Conservation (phyloP, 2,329 filamentous ascomycete species). For the Trichoderma sp. region DNA sequence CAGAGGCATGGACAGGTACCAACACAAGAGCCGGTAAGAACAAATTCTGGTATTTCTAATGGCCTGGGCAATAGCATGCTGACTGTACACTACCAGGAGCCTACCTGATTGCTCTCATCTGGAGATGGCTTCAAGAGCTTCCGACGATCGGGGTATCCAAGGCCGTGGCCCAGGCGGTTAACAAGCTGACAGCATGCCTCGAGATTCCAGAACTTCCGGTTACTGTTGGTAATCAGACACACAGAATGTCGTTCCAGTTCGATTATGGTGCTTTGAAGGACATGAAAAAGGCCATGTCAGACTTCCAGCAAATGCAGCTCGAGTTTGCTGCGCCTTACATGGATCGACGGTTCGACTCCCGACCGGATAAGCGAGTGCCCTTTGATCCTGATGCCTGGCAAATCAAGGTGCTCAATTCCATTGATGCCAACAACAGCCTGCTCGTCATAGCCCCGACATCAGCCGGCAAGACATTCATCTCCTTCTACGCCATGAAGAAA, state of each 20-base stretch:
- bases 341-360: constrained; percentile 72
- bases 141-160: constrained; percentile 28
- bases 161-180: constrained; percentile 27
- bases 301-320: constrained; percentile 58
- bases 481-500: constrained; percentile 82
- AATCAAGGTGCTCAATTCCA: constrained; percentile 69
- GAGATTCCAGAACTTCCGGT: constrained; percentile 10
- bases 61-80: not conserved
- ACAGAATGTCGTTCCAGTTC: constrained; percentile 15
- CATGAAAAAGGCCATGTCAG: not conserved
- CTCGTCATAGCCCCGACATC: constrained; percentile 78
- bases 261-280: constrained; percentile 7
- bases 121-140: constrained; percentile 33
- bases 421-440: constrained; percentile 69
- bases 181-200: constrained; percentile 25
- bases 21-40: constrained; percentile 7
- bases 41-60: too few species aligned
- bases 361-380: constrained; percentile 65
- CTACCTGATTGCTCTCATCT: constrained; percentile 36
- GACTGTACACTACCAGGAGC: constrained; percentile 27
- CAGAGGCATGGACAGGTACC: constrained; percentile 2
- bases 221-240: not conserved
- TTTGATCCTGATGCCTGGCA: constrained; percentile 81
- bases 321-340: constrained; percentile 71
- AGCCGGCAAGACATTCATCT: constrained; percentile 82